Conservation (phyloP, 2,329 filamentous ascomycete species). For the Trichophyton rubrum region DNA sequence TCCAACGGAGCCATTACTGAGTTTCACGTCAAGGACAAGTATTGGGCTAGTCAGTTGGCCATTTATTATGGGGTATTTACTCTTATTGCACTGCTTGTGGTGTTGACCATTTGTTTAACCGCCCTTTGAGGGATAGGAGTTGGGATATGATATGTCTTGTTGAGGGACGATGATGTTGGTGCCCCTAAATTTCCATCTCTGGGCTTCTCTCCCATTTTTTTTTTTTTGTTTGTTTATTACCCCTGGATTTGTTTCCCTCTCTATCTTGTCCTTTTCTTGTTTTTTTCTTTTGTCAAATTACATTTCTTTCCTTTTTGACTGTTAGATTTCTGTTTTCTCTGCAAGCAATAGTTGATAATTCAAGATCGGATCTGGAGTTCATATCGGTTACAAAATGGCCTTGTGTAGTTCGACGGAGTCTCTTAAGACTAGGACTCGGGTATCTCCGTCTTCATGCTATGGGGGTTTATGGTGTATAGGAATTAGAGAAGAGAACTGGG, state of each 20-base stretch:
- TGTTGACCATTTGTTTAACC: slow-evolving; percentile 6
- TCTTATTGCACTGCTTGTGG: slow-evolving; percentile 8
- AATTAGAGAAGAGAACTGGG: background rate
- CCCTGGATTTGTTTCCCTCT: background rate
- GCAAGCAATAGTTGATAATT: background rate
- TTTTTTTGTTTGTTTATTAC: background rate
- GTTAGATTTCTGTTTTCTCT: background rate
- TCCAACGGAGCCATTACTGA: slow-evolving; percentile 8
- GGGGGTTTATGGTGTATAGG: background rate
- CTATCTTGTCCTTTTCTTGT: background rate
- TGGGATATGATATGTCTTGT: background rate
- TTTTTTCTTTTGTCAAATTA: too few species aligned
- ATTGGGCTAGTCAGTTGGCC: slow-evolving; percentile 8
- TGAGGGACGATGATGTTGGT: background rate
- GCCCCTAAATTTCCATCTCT: background rate
- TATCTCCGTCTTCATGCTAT: background rate
- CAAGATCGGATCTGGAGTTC: background rate
- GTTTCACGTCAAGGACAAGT: slow-evolving; percentile 13
- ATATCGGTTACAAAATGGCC: background rate
- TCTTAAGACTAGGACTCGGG: background rate
- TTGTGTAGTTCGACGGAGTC: background rate
- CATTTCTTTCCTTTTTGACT: background rate
- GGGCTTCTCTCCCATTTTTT: background rate
- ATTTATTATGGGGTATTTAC: slow-evolving; percentile 2
- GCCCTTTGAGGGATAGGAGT: background rate